A percentile compares a stretch with the other conserved stretches of the same genome.
Conservation (phyloP, 2,329 filamentous ascomycete species). For the Diaporthe vaccinii region DNA sequence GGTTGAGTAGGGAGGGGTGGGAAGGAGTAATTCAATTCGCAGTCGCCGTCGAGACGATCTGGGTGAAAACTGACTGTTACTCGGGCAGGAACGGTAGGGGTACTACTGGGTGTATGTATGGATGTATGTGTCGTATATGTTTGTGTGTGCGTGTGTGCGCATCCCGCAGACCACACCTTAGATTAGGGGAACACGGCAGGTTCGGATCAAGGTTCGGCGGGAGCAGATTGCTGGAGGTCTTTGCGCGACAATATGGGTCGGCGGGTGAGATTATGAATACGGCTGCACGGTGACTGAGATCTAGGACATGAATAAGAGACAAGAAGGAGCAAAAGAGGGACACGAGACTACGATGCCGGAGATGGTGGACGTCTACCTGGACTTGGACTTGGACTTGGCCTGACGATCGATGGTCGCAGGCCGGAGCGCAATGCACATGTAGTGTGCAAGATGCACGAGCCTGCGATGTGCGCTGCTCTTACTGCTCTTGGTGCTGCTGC, state of each 20-base stretch:
- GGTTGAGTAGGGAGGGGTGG: slow-evolving; percentile 1
- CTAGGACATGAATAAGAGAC: slow-evolving; percentile 4
- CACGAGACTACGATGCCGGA: neutral
- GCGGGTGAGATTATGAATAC: slow-evolving; percentile 25
- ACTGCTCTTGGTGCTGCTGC: neutral
- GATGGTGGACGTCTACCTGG: neutral
- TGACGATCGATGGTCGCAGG: neutral
- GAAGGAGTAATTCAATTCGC: neutral
- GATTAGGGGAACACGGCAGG: slow-evolving; percentile 14
- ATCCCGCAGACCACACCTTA: slow-evolving; percentile 25
- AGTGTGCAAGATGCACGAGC: slow-evolving; percentile 17
- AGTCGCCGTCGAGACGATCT: slow-evolving; percentile 27
- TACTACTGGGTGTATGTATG: slow-evolving; percentile 19
- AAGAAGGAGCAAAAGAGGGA: neutral
- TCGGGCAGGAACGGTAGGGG: slow-evolving; percentile 22
- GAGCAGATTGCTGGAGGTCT: slow-evolving; percentile 27
- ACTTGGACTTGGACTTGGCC: neutral
- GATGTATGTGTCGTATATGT: neutral
- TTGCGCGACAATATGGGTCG: slow-evolving; percentile 26
- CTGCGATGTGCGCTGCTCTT: neutral
- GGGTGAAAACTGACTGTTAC: neutral
- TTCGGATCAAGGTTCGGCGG: slow-evolving; percentile 20
- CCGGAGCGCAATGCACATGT: slow-evolving; percentile 16
- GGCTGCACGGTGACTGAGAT: slow-evolving; percentile 2
- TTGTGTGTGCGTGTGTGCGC: neutral